These are phyloP conservation scores for Penicillium expansum DNA, from an alignment of 2,329 filamentous ascomycete genomes.

Conservation along the genomic window DNA sequence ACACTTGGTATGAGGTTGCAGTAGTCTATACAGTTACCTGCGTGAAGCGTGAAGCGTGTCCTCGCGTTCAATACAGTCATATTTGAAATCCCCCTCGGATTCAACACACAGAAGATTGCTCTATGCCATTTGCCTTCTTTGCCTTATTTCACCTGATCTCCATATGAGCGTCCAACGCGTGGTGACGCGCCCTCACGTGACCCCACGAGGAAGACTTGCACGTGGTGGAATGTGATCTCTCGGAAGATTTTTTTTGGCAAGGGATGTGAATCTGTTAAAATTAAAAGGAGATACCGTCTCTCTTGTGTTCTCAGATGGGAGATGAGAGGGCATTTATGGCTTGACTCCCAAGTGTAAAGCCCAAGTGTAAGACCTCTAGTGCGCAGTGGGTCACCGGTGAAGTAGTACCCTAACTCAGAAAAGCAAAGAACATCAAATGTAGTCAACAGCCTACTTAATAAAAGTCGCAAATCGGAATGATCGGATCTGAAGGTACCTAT, in stretches of 20 bases:
- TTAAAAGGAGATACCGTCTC: not conserved
- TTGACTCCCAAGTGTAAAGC: not conserved
- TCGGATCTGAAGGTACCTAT: not conserved
- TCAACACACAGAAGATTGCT: not conserved
- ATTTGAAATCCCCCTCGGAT: not conserved
- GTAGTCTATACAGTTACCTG: not conserved
- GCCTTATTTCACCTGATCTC: not conserved
- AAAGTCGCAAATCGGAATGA: not conserved
- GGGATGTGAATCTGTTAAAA: not conserved
- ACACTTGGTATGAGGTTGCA: constrained; percentile 4
- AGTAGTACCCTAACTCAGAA: not conserved
- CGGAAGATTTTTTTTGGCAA: not conserved
- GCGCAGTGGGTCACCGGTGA: not conserved
- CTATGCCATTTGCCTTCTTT: not conserved
- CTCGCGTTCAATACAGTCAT: not conserved
- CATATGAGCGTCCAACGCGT: constrained; percentile 10
- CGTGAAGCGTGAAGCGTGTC: constrained; percentile 1
- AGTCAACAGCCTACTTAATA: not conserved
- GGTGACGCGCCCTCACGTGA: constrained; percentile 23
- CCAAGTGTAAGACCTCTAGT: not conserved
- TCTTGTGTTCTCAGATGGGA: not conserved
- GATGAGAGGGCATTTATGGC: not conserved
- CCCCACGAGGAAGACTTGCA: constrained; percentile 7
- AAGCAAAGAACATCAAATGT: not conserved
- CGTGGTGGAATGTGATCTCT: constrained; percentile 10